Evolutionary conservation across 441 rosid species (phyloP).

Genomic region (Populus tomentosa): DNA sequence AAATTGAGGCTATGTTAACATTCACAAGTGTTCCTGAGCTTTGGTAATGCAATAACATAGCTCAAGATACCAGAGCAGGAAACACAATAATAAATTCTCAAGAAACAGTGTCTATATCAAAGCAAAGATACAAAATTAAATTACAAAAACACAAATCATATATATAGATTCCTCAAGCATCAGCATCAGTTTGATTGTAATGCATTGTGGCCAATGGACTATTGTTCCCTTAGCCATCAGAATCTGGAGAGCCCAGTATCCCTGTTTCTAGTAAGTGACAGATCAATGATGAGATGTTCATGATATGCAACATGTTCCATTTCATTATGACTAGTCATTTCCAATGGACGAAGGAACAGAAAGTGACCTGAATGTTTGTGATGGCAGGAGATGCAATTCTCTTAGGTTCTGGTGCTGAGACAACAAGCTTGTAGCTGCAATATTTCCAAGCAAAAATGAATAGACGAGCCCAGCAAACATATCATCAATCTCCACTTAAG

Average conservation of each 20-base stretch:
- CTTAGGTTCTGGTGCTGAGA: slow-evolving; percentile 74
- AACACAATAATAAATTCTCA: too few species aligned
- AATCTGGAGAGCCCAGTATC: neutral
- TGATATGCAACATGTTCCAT: neutral
- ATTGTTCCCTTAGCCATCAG: too few species aligned
- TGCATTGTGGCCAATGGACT: too few species aligned
- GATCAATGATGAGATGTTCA: neutral
- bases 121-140: too few species aligned
- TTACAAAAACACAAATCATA: too few species aligned
- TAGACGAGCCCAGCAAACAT: neutral
- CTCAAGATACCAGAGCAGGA: neutral
- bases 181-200: neutral
- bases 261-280: neutral
- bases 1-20: neutral
- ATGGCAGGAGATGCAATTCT: slow-evolving; percentile 74
- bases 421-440: slow-evolving; percentile 80
- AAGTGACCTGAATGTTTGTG: slow-evolving; percentile 78
- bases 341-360: slow-evolving; percentile 1
- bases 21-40: neutral
- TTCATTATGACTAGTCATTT: neutral
- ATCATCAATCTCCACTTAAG: slow-evolving; percentile 9
- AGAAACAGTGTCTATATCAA: too few species aligned
- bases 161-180: too few species aligned
- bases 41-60: neutral
- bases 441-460: slow-evolving; percentile 15